A percentile compares a stretch with the other conserved stretches of the same genome.
These are phyloP conservation scores for Tetrahymena elliotti DNA, from an alignment of 73 alveolate species.

Conservation along the genomic window DNA sequence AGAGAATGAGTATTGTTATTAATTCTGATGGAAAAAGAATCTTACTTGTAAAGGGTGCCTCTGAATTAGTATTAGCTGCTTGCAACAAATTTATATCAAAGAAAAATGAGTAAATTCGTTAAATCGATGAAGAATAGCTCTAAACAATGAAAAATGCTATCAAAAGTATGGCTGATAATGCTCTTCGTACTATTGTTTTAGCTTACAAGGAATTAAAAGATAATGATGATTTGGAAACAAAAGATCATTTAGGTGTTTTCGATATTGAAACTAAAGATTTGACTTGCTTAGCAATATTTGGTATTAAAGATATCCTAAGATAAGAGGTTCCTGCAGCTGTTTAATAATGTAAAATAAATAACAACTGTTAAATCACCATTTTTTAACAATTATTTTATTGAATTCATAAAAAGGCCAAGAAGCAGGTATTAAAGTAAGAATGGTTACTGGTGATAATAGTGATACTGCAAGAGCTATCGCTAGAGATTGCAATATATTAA, in stretches of 20 bases:
- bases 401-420: constrained; percentile 44
- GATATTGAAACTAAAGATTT: constrained; percentile 51
- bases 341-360: neutral
- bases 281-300: constrained; percentile 64
- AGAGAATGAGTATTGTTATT: constrained; percentile 56
- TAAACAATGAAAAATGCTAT: constrained; percentile 41
- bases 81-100: constrained; percentile 54
- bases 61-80: constrained; percentile 51
- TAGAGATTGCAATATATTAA: constrained; percentile 66
- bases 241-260: constrained; percentile 49
- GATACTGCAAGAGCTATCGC: constrained; percentile 84
- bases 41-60: constrained; percentile 67
- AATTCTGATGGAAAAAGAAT: constrained; percentile 42
- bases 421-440: constrained; percentile 85
- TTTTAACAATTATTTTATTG: neutral
- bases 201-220: constrained; percentile 50
- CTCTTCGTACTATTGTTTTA: constrained; percentile 49
- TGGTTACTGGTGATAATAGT: constrained; percentile 90
- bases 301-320: constrained; percentile 64
- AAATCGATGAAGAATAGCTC: constrained; percentile 13
- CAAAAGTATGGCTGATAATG: constrained; percentile 60
- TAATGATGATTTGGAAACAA: constrained; percentile 22
- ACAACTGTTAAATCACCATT: neutral
- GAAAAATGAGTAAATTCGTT: constrained; percentile 19
- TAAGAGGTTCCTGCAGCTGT: constrained; percentile 56